A percentile compares a stretch with the other conserved stretches of the same genome.
Evolutionary conservation across 2,329 filamentous ascomycete species (phyloP).

Genomic region (Aspergillus terreus): DNA sequence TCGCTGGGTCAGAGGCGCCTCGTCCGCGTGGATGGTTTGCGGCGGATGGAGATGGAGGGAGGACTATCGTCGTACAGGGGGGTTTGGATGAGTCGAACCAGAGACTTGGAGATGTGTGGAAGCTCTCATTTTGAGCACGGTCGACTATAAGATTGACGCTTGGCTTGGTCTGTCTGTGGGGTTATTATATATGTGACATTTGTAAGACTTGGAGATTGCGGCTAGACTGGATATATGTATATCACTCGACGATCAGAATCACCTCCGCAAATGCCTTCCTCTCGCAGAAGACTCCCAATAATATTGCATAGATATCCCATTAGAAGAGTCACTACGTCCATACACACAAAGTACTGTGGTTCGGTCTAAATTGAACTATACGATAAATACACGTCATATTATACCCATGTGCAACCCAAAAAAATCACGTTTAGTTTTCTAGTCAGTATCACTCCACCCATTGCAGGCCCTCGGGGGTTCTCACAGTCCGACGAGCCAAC

Average conservation of each 20-base stretch:
- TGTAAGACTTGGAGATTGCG: too few species aligned
- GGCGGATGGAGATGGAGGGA: conserved; percentile 41
- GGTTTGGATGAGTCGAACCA: conserved; percentile 53
- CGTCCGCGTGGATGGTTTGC: conserved; percentile 52
- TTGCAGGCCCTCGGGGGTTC: conserved; percentile 39
- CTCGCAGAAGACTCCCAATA: too few species aligned
- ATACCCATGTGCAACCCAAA: conserved; percentile 5
- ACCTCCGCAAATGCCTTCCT: too few species aligned
- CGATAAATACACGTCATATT: conserved; percentile 4
- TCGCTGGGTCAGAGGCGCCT: conserved; percentile 27
- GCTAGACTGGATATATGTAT: too few species aligned
- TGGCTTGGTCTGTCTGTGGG: too few species aligned
- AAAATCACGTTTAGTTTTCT: conserved; percentile 2
- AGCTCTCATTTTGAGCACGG: conserved; percentile 6
- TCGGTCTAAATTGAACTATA: background rate
- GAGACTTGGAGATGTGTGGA: conserved; percentile 50
- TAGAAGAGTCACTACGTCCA: too few species aligned
- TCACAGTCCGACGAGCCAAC: conserved; percentile 57
- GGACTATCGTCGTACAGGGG: conserved; percentile 45
- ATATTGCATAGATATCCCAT: too few species aligned
- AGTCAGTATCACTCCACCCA: conserved; percentile 19
- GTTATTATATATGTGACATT: too few species aligned
- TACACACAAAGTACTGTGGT: too few species aligned
- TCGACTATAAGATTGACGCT: too few species aligned
- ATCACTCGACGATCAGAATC: too few species aligned